phyloP scores from a whole-genome alignment of 2,329 filamentous ascomycete species.

The Aaosphaeria arxii region DNA sequence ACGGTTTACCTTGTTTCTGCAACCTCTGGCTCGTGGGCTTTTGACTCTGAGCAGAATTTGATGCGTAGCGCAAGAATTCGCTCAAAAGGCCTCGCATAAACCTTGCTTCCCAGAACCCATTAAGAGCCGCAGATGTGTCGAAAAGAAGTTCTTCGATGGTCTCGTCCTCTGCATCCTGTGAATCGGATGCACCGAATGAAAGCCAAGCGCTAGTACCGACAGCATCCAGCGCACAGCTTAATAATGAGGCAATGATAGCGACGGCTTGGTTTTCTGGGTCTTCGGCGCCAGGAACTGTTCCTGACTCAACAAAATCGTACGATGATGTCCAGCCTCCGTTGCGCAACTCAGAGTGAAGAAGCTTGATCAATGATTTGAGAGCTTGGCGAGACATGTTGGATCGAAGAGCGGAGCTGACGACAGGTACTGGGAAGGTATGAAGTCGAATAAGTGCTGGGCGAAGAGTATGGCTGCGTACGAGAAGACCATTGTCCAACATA shows the following conservation, averaged over 20 bases:
- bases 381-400: constrained; percentile 64
- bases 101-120: constrained; percentile 67
- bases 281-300: constrained; percentile 33
- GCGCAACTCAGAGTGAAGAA: constrained; percentile 70
- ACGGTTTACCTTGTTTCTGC: constrained; percentile 45
- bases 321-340: constrained; percentile 73
- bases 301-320: constrained; percentile 60
- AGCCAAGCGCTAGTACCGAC: constrained; percentile 75
- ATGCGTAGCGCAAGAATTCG: constrained; percentile 61
- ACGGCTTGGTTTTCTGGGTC: constrained; percentile 66
- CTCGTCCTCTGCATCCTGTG: constrained; percentile 56
- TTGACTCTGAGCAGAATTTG: constrained; percentile 23
- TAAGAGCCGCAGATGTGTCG: constrained; percentile 68
- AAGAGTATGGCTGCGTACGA: constrained; percentile 61
- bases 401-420: constrained; percentile 63
- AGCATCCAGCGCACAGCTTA: constrained; percentile 72
- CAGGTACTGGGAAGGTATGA: constrained; percentile 59
- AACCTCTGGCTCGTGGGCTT: constrained; percentile 31
- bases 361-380: constrained; percentile 67
- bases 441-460: constrained; percentile 69
- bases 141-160: constrained; percentile 64
- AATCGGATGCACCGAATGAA: constrained; percentile 47
- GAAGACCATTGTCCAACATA: constrained; percentile 63
- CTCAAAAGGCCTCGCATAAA: constrained; percentile 63
- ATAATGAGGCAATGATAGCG: constrained; percentile 66